These are phyloP conservation scores for Dianthus caryophyllus DNA, from an alignment of 148 eudicot species.

Conservation along the genomic window DNA sequence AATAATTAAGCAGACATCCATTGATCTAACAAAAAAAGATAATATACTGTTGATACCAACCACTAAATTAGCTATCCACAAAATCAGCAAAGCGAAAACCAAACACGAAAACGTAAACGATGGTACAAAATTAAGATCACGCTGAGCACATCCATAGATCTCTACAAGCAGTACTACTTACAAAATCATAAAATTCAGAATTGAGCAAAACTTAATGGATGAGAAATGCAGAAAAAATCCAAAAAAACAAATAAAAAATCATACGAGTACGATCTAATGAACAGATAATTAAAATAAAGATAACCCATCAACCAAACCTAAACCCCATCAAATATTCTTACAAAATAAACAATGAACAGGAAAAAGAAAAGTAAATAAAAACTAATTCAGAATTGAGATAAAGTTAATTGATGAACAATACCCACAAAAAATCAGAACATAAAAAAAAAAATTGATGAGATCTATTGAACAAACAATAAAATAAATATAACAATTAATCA, in stretches of 20 bases:
- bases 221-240: neutral
- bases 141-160: neutral
- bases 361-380: neutral
- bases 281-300: neutral
- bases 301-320: neutral
- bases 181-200: neutral
- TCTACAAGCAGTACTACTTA: neutral
- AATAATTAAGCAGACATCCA: slow-evolving; percentile 7
- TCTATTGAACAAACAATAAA: too few species aligned
- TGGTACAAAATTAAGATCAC: slow-evolving; percentile 3
- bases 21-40: neutral
- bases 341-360: neutral
- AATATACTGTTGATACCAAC: neutral
- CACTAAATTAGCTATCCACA: neutral
- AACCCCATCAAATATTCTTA: neutral
- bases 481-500: too few species aligned
- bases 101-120: neutral
- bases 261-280: neutral
- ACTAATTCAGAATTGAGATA: too few species aligned
- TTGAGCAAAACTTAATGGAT: neutral
- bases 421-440: too few species aligned
- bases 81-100: neutral
- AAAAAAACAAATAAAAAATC: neutral
- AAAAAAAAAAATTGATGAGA: too few species aligned
- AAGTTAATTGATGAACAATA: too few species aligned